A percentile compares a stretch with the other conserved stretches of the same genome.
Conservation (phyloP, 352 stramenopile genomes). For the Elongisporangium senticosum region DNA sequence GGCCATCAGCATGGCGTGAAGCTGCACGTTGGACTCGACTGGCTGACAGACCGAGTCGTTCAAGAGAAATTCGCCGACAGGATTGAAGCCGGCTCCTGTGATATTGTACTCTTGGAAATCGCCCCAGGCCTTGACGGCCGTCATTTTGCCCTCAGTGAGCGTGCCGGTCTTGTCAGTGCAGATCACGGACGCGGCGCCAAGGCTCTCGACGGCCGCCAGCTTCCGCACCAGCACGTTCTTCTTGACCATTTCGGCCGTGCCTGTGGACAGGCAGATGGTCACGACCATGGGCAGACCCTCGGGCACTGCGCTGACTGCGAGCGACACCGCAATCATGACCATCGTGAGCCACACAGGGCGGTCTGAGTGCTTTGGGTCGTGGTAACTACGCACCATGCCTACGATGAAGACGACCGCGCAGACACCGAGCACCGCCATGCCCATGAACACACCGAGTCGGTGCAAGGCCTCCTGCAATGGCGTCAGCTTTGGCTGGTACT, state of each 20-base stretch:
- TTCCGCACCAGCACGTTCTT: slow-evolving; percentile 54
- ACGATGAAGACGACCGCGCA: slow-evolving; percentile 85
- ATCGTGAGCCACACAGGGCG: slow-evolving; percentile 84
- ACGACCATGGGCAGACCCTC: slow-evolving; percentile 34
- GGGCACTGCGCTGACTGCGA: slow-evolving; percentile 37
- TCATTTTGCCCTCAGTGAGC: slow-evolving; percentile 73
- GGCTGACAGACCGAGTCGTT: slow-evolving; percentile 17
- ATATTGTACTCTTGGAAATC: slow-evolving; percentile 30
- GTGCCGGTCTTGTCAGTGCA: slow-evolving; percentile 91
- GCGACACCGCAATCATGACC: slow-evolving; percentile 86
- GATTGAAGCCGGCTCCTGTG: slow-evolving; percentile 28
- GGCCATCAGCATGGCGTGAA: slow-evolving; percentile 25
- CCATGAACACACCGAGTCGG: slow-evolving; percentile 87
- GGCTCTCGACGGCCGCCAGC: slow-evolving; percentile 43
- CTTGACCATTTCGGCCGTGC: slow-evolving; percentile 30
- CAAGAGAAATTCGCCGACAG: slow-evolving; percentile 17
- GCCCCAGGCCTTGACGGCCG: slow-evolving; percentile 33
- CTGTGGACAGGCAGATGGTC: slow-evolving; percentile 34
- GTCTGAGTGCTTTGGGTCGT: slow-evolving; percentile 52
- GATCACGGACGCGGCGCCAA: slow-evolving; percentile 80
- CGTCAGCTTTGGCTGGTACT: slow-evolving; percentile 47
- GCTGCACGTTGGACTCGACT: slow-evolving; percentile 15
- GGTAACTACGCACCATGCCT: slow-evolving; percentile 44
- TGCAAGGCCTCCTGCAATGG: slow-evolving; percentile 91
- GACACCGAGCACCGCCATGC: slow-evolving; percentile 75